phyloP scores from a whole-genome alignment of 768 basidiomycete genomes.

The Exidia glandulosa region DNA sequence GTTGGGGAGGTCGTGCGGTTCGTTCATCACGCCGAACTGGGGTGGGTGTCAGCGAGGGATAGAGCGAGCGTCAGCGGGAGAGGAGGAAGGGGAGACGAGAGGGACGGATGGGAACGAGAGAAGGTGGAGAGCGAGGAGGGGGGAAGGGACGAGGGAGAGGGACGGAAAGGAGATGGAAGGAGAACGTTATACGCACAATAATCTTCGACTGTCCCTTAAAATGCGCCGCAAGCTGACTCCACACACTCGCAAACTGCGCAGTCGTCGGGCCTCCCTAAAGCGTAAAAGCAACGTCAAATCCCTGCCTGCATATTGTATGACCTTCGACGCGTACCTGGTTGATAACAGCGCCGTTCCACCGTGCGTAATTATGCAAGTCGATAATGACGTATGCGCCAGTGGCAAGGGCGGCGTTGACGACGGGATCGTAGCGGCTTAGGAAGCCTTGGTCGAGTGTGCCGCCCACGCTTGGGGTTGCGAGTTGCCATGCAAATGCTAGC shows the following conservation, averaged over 20 bases:
- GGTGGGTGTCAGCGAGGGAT: conserved; percentile 14
- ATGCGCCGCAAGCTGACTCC: conserved; percentile 29
- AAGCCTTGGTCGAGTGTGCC: conserved; percentile 34
- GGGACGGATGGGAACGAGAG: too few species aligned
- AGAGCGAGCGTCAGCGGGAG: too few species aligned
- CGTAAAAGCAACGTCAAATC: conserved; percentile 17
- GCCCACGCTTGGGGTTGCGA: conserved; percentile 39
- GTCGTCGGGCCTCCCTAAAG: conserved; percentile 32
- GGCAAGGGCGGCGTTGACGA: conserved; percentile 37
- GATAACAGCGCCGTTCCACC: conserved; percentile 36
- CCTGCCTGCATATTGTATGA: conserved; percentile 17
- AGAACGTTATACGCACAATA: conserved; percentile 20
- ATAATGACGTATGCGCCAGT: conserved; percentile 38
- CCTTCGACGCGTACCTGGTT: conserved; percentile 13
- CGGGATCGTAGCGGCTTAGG: conserved; percentile 34
- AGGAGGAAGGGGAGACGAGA: too few species aligned
- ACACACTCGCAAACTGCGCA: conserved; percentile 28
- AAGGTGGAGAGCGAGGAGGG: too few species aligned
- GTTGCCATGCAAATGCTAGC: conserved; percentile 36
- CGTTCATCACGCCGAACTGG: conserved; percentile 30
- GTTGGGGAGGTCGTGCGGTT: conserved; percentile 35
- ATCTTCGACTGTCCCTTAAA: conserved; percentile 25
- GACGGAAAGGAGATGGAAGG: conserved; percentile 14
- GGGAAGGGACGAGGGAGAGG: too few species aligned
- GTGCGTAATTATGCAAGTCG: conserved; percentile 51